Base-by-base conservation (phyloP, 192 early-diverging fungal genomes). In the Backusella tarrabulga region DNA sequence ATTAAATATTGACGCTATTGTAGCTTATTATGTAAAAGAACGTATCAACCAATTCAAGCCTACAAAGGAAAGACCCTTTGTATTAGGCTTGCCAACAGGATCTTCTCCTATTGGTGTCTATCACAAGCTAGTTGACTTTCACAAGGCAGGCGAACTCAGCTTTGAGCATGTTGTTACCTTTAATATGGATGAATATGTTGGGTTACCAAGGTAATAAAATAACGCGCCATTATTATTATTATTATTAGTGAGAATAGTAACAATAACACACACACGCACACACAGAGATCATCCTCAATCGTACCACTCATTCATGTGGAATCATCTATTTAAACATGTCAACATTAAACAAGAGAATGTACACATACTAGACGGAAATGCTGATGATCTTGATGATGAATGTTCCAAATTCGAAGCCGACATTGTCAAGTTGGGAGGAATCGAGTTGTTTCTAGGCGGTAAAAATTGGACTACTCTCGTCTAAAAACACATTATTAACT, bases 291-390 rank as follows among this genome's bases (percentile, higher is more conserved):
- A 96, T 79, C 93, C 94, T 17, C 93, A 96, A 85, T 93, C 91
- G 66, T 96, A 96, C 84, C 95, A 94, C 85, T 90, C 93, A 34
- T 96, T 96, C 80, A 96, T 96, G 95, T 96, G 94, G 94, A 91
- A 91, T 79, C 89, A 95, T 76, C 85, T 96, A 44, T 95, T 96
- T 89, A 93, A 94, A 85, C 92, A 95, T 80, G 89, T 96, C 71
- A 91, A 96, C 74, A 95, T 95, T 76, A 81, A 85, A 44, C 89
- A 92, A 23, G 87, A 93, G 81, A 94, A 95, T 83, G 95, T 94
- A 42, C 90, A 96, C 83, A 92, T 96, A 74, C 88, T 96, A 36
- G 87, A 96, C 74, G 95, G 95, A 52, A 96, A 96, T 80, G 93
- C 92, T 7, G 86, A 87, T 21, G 91, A 96, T 75, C 79, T 96